Percentiles rank a stretch among this genome's conserved stretches.
phyloP scores from a whole-genome alignment of 768 basidiomycete species.

The Russula brevipes region DNA sequence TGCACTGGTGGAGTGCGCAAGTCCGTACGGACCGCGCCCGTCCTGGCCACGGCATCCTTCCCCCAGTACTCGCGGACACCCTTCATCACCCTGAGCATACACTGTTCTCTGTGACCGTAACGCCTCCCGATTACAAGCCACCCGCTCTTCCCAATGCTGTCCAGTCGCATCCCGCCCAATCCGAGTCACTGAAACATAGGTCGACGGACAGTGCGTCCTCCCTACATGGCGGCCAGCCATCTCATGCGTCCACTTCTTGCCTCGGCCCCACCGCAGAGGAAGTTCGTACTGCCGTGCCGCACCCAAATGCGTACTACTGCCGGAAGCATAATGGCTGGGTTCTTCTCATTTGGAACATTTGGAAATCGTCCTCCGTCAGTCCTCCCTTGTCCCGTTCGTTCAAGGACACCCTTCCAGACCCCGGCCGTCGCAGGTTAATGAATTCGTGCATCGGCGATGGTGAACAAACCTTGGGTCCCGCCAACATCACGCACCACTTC shows the following conservation, averaged over 20 bases:
- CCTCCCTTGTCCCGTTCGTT: slow-evolving; percentile 61
- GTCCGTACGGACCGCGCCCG: slow-evolving; percentile 43
- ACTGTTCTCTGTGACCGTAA: slow-evolving; percentile 54
- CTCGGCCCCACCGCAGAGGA: slow-evolving; percentile 54
- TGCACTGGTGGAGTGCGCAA: slow-evolving; percentile 61
- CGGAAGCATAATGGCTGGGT: slow-evolving; percentile 81
- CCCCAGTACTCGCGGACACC: slow-evolving; percentile 59
- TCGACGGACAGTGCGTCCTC: slow-evolving; percentile 9
- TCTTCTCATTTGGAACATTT: slow-evolving; percentile 62
- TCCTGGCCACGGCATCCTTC: slow-evolving; percentile 67
- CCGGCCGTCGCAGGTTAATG: slow-evolving; percentile 42
- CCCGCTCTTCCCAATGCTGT: slow-evolving; percentile 26
- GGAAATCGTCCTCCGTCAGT: slow-evolving; percentile 56
- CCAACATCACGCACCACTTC: slow-evolving; percentile 75
- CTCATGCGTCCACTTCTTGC: slow-evolving; percentile 27
- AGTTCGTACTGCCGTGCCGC: slow-evolving; percentile 64
- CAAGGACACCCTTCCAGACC: slow-evolving; percentile 49
- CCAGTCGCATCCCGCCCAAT: slow-evolving; percentile 24
- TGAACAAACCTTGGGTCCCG: slow-evolving; percentile 41
- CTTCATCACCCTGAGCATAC: slow-evolving; percentile 71
- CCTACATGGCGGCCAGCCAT: slow-evolving; percentile 21
- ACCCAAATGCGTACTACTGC: slow-evolving; percentile 81
- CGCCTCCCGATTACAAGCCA: slow-evolving; percentile 33
- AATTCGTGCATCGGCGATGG: slow-evolving; percentile 50
- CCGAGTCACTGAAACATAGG: slow-evolving; percentile 9